These are phyloP conservation scores for Artomyces pyxidatus DNA, from an alignment of 768 basidiomycete species.

Conservation along the genomic window DNA sequence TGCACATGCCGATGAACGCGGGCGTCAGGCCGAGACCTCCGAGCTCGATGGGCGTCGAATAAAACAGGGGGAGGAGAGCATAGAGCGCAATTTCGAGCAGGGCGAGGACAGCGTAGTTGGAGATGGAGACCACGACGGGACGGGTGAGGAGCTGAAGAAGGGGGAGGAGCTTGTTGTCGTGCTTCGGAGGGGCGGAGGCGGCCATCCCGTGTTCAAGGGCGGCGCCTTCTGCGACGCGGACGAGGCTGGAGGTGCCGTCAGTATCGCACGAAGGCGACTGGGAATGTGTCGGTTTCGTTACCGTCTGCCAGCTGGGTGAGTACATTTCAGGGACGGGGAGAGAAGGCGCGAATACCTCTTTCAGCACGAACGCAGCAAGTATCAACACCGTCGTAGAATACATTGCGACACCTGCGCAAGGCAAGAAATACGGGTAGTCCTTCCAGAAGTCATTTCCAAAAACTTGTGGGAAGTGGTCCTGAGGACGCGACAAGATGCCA, in stretches of 20 bases:
- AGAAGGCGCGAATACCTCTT: not conserved
- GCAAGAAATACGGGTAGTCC: slow-evolving; percentile 66
- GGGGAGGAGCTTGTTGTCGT: slow-evolving; percentile 33
- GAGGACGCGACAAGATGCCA: slow-evolving; percentile 56
- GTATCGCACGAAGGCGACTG: too few species aligned
- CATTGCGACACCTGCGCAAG: slow-evolving; percentile 63
- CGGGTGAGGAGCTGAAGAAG: slow-evolving; percentile 43
- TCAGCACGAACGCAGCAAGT: too few species aligned
- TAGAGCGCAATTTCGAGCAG: slow-evolving; percentile 60
- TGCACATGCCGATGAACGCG: slow-evolving; percentile 52
- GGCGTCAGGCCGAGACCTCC: slow-evolving; percentile 68
- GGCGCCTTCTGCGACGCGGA: not conserved
- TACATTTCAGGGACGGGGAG: too few species aligned
- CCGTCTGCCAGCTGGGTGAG: too few species aligned
- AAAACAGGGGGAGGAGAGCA: slow-evolving; percentile 61
- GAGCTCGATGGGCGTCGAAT: slow-evolving; percentile 60
- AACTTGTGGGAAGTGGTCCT: slow-evolving; percentile 52
- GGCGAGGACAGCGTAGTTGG: slow-evolving; percentile 59
- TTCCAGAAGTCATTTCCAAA: slow-evolving; percentile 59
- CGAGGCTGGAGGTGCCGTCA: too few species aligned
- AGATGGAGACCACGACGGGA: slow-evolving; percentile 49
- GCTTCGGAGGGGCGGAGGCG: slow-evolving; percentile 5
- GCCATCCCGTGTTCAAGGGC: not conserved
- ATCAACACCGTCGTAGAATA: too few species aligned
- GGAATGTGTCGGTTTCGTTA: too few species aligned